Evolutionary conservation across 164 flowering plant genomes (phyloP).

Genomic region (Piper longum): DNA sequence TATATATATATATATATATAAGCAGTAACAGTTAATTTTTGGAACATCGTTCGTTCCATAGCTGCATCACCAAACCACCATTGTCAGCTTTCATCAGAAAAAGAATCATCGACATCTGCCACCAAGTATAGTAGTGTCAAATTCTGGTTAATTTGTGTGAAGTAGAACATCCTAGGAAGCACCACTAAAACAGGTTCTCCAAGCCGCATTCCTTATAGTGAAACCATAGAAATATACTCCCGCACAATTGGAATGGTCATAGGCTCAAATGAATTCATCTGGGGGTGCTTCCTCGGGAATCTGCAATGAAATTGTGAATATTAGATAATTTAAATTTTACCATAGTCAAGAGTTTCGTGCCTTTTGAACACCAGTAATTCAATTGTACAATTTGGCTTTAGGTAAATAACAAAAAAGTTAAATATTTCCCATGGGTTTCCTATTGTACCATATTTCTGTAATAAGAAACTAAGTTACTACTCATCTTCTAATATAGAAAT

Average conservation of each 20-base stretch:
- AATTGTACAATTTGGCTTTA: background rate
- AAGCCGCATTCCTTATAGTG: no score
- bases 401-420: background rate
- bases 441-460: background rate
- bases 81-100: no score
- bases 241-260: background rate
- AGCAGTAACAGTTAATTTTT: no score
- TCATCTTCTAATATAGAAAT: background rate
- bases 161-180: no score
- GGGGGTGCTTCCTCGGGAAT: slow-evolving; percentile 10
- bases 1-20: no score
- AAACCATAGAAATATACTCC: no score
- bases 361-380: background rate
- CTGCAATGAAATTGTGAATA: slow-evolving; percentile 1
- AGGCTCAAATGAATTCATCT: background rate
- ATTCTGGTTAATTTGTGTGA: no score
- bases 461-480: background rate
- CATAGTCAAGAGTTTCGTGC: background rate
- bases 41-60: no score
- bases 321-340: background rate
- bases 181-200: no score
- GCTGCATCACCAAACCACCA: no score
- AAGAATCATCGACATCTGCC: no score
- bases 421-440: background rate
- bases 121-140: no score